Percentiles rank a stretch among this genome's conserved stretches.
phyloP scores from a whole-genome alignment of 192 early-diverging fungal species.

The Backusella psychrophila region DNA sequence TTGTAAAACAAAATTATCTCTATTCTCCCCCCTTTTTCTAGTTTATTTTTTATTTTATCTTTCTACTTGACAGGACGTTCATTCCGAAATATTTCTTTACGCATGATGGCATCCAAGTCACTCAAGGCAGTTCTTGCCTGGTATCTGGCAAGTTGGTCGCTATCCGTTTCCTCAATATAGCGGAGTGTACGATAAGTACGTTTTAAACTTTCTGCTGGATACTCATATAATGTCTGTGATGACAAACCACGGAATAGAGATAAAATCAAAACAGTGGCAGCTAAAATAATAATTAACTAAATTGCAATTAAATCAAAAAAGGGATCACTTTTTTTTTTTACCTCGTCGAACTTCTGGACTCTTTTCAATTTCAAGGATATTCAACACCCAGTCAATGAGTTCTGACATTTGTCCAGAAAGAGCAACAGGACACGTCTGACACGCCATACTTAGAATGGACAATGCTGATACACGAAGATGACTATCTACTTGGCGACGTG shows the following conservation, averaged over 20 bases:
- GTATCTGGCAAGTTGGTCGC: slow-evolving; percentile 67
- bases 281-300: slow-evolving; percentile 31
- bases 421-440: slow-evolving; percentile 70
- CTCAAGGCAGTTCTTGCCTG: slow-evolving; percentile 71
- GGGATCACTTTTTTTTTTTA: slow-evolving; percentile 1
- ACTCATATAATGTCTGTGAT: slow-evolving; percentile 46
- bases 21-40: not conserved
- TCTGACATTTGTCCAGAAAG: slow-evolving; percentile 65
- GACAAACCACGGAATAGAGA: slow-evolving; percentile 71
- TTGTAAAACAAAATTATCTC: not conserved
- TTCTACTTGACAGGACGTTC: slow-evolving; percentile 2
- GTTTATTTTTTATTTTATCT: not conserved
- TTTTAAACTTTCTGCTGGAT: slow-evolving; percentile 58
- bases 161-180: slow-evolving; percentile 62
- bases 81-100: slow-evolving; percentile 34
- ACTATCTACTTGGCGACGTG: slow-evolving; percentile 17
- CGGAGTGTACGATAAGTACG: slow-evolving; percentile 55
- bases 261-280: slow-evolving; percentile 67
- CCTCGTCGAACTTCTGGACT: slow-evolving; percentile 64
- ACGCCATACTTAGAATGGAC: slow-evolving; percentile 63
- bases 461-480: slow-evolving; percentile 59
- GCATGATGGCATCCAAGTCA: slow-evolving; percentile 64
- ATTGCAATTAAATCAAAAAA: slow-evolving; percentile 6
- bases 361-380: slow-evolving; percentile 65
- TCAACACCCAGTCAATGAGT: slow-evolving; percentile 65